phyloP scores from a whole-genome alignment of 331 rosid species.

The Saraca asoca region DNA sequence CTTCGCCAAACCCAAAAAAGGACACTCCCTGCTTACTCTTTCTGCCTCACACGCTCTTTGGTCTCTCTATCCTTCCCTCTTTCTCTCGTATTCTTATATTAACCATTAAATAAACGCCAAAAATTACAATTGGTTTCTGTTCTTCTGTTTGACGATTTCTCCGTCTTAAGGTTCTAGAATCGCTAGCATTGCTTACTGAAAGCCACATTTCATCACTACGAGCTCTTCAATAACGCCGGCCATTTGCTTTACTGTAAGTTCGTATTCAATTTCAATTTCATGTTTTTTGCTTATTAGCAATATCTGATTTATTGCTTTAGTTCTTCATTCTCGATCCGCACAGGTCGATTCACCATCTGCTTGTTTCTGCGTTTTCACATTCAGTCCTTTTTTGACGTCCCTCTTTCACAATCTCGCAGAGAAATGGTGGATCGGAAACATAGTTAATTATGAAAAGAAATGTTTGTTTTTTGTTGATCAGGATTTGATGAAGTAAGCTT shows the following conservation, averaged over 20 bases:
- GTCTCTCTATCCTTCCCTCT: neutral
- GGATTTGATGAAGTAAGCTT: neutral
- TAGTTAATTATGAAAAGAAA: neutral
- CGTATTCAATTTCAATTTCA: conserved; percentile 24
- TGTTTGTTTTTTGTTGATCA: conserved; percentile 26
- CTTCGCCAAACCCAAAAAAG: conserved; percentile 12
- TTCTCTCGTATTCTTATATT: conserved; percentile 8
- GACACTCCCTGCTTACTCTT: conserved; percentile 32
- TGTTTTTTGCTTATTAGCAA: neutral
- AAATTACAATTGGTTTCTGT: conserved; percentile 2
- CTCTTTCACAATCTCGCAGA: neutral
- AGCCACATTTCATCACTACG: conserved; percentile 6
- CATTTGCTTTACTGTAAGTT: conserved; percentile 33
- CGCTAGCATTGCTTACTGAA: conserved; percentile 39
- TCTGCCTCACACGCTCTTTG: neutral
- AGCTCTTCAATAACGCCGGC: conserved; percentile 39
- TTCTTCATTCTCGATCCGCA: conserved; percentile 54
- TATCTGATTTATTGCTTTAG: conserved; percentile 28
- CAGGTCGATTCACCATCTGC: conserved; percentile 28
- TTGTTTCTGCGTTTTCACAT: conserved; percentile 6
- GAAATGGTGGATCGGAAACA: conserved; percentile 23
- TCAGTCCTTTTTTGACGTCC: neutral
- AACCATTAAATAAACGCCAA: conserved; percentile 11
- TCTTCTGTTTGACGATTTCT: conserved; percentile 40
- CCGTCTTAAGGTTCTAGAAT: conserved; percentile 21